phyloP scores from a whole-genome alignment of 768 basidiomycete genomes.

The Boletus sensibilis region DNA sequence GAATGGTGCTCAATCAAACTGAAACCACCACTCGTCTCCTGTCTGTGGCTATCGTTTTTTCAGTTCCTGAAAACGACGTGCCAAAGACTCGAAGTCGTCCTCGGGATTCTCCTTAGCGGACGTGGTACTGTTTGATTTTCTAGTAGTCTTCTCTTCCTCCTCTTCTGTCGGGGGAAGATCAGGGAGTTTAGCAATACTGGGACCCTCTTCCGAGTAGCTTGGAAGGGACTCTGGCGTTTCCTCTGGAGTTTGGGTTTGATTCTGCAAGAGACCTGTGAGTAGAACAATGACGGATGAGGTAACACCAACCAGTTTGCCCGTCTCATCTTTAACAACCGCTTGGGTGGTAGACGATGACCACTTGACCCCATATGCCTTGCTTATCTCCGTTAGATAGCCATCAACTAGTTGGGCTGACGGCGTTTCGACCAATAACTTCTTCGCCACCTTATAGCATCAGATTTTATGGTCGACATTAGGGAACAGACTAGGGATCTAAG shows the following conservation, averaged over 20 bases:
- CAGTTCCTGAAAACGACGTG: conserved; percentile 80
- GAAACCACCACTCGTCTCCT: background rate
- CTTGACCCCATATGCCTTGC: conserved; percentile 76
- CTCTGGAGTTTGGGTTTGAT: background rate
- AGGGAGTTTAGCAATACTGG: conserved; percentile 41
- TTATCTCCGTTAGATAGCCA: conserved; percentile 86
- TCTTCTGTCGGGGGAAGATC: conserved; percentile 53
- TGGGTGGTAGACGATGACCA: conserved; percentile 50
- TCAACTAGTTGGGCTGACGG: conserved; percentile 79
- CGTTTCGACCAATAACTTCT: conserved; percentile 67
- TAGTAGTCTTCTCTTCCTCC: conserved; percentile 34
- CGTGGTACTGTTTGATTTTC: conserved; percentile 2
- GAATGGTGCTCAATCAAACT: background rate
- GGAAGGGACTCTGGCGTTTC: conserved; percentile 23
- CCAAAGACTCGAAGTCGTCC: conserved; percentile 74
- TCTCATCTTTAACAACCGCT: conserved; percentile 33
- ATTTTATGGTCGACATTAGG: conserved; percentile 2
- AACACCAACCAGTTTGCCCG: conserved; percentile 40
- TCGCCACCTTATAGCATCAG: conserved; percentile 54
- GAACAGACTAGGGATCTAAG: background rate
- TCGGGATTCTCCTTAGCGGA: conserved; percentile 33
- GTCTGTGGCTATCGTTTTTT: conserved; percentile 63
- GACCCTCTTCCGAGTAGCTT: conserved; percentile 27
- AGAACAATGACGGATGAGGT: background rate
- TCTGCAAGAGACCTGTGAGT: conserved; percentile 13